These are phyloP conservation scores for Chaetoscypha palmicola DNA, from an alignment of 2,329 filamentous ascomycete genomes.

Conservation along the genomic window DNA sequence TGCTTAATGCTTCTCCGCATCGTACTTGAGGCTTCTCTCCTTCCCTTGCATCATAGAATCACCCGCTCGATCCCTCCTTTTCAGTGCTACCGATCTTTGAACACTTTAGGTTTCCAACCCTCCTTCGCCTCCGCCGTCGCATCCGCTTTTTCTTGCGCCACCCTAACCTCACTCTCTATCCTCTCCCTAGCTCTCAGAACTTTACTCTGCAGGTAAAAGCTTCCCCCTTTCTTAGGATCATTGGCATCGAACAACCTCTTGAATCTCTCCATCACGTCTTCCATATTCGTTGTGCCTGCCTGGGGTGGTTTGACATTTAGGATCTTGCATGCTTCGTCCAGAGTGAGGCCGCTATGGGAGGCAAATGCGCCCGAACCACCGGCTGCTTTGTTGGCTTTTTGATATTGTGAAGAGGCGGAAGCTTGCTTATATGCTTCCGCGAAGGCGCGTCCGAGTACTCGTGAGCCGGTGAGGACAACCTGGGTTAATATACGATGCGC, in stretches of 20 bases:
- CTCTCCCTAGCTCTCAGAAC: constrained; percentile 84
- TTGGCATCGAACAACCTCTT: constrained; percentile 93
- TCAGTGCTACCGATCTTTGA: constrained; percentile 65
- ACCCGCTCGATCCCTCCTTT: constrained; percentile 1
- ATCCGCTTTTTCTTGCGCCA: constrained; percentile 62
- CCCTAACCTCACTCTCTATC: constrained; percentile 78
- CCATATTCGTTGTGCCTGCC: constrained; percentile 68
- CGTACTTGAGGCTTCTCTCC: constrained; percentile 1
- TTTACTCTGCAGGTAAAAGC: constrained; percentile 98
- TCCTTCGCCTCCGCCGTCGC: constrained; percentile 73
- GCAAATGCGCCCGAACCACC: constrained; percentile 39
- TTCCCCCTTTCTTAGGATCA: constrained; percentile 90
- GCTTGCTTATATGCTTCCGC: constrained; percentile 94
- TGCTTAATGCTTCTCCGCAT: neutral
- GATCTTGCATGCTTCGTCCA: constrained; percentile 96
- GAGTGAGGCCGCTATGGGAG: constrained; percentile 67
- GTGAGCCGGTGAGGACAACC: constrained; percentile 82
- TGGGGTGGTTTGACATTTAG: constrained; percentile 89
- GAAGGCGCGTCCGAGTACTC: constrained; percentile 89
- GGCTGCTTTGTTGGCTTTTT: constrained; percentile 61
- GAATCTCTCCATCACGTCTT: constrained; percentile 77
- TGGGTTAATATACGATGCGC: constrained; percentile 92
- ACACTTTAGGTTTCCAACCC: constrained; percentile 92
- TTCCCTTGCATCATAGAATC: constrained; percentile 5
- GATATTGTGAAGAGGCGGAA: constrained; percentile 76